Percentiles rank a stretch among this genome's conserved stretches.
Evolutionary conservation across 345 rosid genomes (phyloP).

Genomic region (Salix koriyanagi): DNA sequence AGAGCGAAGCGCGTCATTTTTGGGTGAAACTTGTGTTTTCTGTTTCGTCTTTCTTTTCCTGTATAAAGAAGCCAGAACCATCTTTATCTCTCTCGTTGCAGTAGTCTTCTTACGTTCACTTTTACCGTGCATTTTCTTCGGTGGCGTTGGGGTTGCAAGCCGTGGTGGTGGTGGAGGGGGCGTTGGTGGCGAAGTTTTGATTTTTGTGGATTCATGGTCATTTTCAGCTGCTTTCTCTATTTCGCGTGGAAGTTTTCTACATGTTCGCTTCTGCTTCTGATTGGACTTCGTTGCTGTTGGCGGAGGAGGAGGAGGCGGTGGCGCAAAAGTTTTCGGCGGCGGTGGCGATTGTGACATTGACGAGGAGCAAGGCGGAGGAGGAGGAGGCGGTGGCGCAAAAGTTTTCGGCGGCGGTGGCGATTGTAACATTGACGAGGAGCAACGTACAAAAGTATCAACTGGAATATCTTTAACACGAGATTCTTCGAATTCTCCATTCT

Average conservation of each 20-base stretch:
- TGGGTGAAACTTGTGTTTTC: slow-evolving; percentile 27
- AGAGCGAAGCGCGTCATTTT: slow-evolving; percentile 12
- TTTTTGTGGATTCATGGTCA: slow-evolving; percentile 15
- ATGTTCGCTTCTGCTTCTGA: slow-evolving; percentile 33
- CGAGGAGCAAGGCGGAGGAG: slow-evolving; percentile 30
- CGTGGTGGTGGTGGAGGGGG: slow-evolving; percentile 37
- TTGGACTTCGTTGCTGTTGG: slow-evolving; percentile 11
- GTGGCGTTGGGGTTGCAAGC: slow-evolving; percentile 32
- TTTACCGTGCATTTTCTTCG: slow-evolving; percentile 19
- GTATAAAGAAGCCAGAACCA: slow-evolving; percentile 55
- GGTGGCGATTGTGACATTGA: neutral
- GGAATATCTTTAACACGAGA: slow-evolving; percentile 48
- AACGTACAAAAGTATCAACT: slow-evolving; percentile 52
- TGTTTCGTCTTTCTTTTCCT: slow-evolving; percentile 62
- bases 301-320: slow-evolving; percentile 37
- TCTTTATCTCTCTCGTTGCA: slow-evolving; percentile 69
- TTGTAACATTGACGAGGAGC: slow-evolving; percentile 13
- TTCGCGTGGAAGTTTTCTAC: slow-evolving; percentile 28
- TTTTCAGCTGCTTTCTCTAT: slow-evolving; percentile 27
- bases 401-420: slow-evolving; percentile 17
- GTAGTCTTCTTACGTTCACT: slow-evolving; percentile 55
- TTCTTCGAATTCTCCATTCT: slow-evolving; percentile 30
- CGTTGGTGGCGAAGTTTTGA: slow-evolving; percentile 33
- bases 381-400: slow-evolving; percentile 25
- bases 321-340: slow-evolving; percentile 18